Evolutionary conservation across 2,329 filamentous ascomycete genomes (phyloP).

Genomic region (Neoscytalidium dimidiatum): DNA sequence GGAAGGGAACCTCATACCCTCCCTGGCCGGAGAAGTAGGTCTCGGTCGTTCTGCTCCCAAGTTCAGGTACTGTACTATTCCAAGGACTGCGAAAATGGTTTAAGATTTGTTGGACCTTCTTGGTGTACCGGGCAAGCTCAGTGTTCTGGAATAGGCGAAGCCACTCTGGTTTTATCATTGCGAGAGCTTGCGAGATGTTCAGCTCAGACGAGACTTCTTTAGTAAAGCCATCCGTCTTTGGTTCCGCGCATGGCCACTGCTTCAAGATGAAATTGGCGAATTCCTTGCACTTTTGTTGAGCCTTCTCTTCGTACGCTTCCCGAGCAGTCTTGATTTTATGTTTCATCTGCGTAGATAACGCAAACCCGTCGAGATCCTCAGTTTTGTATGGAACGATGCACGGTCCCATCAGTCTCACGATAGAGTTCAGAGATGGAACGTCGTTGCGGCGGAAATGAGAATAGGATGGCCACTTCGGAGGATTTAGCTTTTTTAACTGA

Average conservation of each 20-base stretch:
- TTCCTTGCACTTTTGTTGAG: conserved; percentile 33
- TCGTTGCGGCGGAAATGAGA: conserved; percentile 40
- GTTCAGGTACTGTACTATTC: background rate
- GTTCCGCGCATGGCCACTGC: conserved; percentile 42
- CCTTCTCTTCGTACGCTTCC: conserved; percentile 13
- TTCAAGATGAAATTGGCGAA: conserved; percentile 44
- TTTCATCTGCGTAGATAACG: conserved; percentile 18
- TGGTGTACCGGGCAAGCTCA: conserved; percentile 48
- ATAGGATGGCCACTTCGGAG: conserved; percentile 37
- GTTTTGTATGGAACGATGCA: conserved; percentile 22
- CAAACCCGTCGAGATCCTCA: rapidly evolving
- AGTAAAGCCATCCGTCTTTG: background rate
- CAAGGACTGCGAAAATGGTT: conserved; percentile 18
- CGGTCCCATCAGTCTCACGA: conserved; percentile 34
- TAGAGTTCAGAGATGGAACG: conserved; percentile 32
- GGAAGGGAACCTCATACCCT: background rate
- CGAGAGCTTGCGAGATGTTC: conserved; percentile 40
- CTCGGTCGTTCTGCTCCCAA: no score
- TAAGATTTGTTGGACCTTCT: conserved; percentile 46
- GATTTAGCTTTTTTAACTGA: conserved; percentile 39
- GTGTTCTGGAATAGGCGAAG: conserved; percentile 50
- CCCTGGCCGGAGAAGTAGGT: background rate
- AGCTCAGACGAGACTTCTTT: conserved; percentile 29
- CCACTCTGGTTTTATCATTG: conserved; percentile 50
- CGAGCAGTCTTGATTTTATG: conserved; percentile 22